phyloP scores from a whole-genome alignment of 2,329 filamentous ascomycete species.

The Cladorrhinum sp. region DNA sequence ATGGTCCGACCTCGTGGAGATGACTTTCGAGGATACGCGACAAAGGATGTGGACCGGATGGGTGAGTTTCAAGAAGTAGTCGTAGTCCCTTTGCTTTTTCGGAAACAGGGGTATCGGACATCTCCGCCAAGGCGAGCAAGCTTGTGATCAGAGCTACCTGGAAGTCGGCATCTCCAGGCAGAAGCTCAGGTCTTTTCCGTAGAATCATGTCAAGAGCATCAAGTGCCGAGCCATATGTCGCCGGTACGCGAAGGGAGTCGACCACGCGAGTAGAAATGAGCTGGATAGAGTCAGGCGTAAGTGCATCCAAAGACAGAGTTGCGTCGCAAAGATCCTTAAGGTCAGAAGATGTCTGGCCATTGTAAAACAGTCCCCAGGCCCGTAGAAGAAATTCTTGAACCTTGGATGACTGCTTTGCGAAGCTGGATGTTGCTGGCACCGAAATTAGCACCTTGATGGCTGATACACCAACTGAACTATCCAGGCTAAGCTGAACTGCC shows the following conservation, averaged over 20 bases:
- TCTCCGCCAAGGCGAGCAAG: constrained; percentile 53
- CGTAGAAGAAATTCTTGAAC: constrained; percentile 49
- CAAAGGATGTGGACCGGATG: constrained; percentile 43
- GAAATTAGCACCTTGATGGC: constrained; percentile 48
- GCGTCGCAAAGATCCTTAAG: constrained; percentile 49
- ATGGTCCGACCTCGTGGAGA: constrained; percentile 46
- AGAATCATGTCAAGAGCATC: constrained; percentile 48
- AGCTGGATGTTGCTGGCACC: constrained; percentile 36
- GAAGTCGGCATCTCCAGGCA: constrained; percentile 43
- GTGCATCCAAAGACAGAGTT: constrained; percentile 41
- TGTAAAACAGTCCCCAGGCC: constrained; percentile 39
- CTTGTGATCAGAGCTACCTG: constrained; percentile 51
- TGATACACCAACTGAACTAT: constrained; percentile 30
- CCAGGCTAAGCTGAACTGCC: constrained; percentile 36
- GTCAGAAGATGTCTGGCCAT: constrained; percentile 27
- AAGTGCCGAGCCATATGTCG: constrained; percentile 34
- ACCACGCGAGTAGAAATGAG: constrained; percentile 32
- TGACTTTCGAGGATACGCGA: constrained; percentile 54
- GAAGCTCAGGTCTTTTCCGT: constrained; percentile 41
- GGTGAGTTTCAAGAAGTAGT: constrained; percentile 44
- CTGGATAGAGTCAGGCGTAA: constrained; percentile 36
- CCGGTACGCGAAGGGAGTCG: constrained; percentile 22
- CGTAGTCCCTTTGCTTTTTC: constrained; percentile 43
- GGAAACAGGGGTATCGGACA: constrained; percentile 39
- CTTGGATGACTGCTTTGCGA: constrained; percentile 37